Percentiles rank a stretch among this genome's conserved stretches.
Evolutionary conservation across 176 grass and related monocot species (phyloP).

Genomic region (Bonia amplexicaulis): DNA sequence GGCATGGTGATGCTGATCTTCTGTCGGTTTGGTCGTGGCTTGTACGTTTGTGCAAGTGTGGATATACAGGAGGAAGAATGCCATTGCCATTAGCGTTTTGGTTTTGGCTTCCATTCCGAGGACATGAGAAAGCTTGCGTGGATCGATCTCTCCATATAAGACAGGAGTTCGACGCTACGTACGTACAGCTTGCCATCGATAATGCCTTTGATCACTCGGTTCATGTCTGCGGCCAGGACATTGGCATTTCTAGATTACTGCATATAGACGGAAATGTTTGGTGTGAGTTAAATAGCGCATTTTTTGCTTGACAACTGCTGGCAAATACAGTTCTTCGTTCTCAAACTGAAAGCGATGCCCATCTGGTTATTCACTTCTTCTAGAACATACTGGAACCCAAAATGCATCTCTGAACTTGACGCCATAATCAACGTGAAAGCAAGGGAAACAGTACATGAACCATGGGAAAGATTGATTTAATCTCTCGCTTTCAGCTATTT

Average conservation of each 20-base stretch:
- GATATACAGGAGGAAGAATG: background rate
- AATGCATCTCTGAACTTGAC: background rate
- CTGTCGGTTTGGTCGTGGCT: background rate
- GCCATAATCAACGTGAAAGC: too few species aligned
- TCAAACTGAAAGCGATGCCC: background rate
- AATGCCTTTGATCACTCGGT: background rate
- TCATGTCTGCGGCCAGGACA: background rate
- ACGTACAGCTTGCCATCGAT: background rate
- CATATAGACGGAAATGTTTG: background rate
- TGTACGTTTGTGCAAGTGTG: background rate
- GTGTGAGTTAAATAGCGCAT: background rate
- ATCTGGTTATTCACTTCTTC: background rate
- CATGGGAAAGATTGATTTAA: background rate
- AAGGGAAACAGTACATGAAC: background rate
- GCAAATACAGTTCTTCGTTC: background rate
- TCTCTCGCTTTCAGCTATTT: too few species aligned
- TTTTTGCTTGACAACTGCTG: background rate
- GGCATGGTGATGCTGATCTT: background rate
- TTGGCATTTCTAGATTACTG: background rate
- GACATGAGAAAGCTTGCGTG: background rate
- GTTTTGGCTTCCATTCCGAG: background rate
- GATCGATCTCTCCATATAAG: background rate
- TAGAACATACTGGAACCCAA: background rate
- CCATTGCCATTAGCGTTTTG: background rate
- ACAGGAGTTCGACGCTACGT: background rate